Conservation (phyloP, 805 yeast species). For the Blastobotrys peoriensis region DNA sequence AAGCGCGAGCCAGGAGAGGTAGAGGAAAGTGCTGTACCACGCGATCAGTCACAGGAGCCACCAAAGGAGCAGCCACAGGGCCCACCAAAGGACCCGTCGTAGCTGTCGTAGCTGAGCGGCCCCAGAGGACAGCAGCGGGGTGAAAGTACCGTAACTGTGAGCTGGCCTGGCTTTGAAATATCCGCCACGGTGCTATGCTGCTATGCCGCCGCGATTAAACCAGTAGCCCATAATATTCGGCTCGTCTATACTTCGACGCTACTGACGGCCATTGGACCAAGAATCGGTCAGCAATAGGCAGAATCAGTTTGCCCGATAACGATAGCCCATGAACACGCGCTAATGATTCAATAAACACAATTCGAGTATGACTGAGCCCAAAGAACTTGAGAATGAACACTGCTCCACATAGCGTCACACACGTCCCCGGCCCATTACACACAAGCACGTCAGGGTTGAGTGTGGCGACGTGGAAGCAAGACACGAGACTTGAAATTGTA, state of each 20-base stretch:
- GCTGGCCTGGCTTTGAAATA: no score
- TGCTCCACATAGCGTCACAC: constrained; percentile 60
- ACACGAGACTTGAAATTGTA: constrained; percentile 35
- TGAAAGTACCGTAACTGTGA: no score
- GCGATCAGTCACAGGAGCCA: no score
- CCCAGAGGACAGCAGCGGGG: no score
- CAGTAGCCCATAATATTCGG: constrained; percentile 74
- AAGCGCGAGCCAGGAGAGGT: no score
- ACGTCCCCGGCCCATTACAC: constrained; percentile 78
- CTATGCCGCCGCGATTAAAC: constrained; percentile 45
- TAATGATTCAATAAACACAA: constrained; percentile 78
- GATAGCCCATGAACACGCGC: constrained; percentile 77
- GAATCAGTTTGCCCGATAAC: constrained; percentile 63
- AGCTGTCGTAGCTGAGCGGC: no score
- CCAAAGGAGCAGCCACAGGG: no score
- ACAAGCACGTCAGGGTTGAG: constrained; percentile 40
- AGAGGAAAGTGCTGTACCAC: no score
- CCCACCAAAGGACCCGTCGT: no score
- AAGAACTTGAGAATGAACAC: constrained; percentile 40
- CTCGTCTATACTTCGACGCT: constrained; percentile 42
- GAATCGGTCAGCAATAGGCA: constrained; percentile 69
- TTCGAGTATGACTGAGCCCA: constrained; percentile 38
- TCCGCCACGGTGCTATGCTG: no score
- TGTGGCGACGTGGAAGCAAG: constrained; percentile 28
- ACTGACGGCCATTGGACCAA: constrained; percentile 86